Base-by-base conservation (phyloP, 2,329 filamentous ascomycete species). In the Pseudocercospora eumusae region DNA sequence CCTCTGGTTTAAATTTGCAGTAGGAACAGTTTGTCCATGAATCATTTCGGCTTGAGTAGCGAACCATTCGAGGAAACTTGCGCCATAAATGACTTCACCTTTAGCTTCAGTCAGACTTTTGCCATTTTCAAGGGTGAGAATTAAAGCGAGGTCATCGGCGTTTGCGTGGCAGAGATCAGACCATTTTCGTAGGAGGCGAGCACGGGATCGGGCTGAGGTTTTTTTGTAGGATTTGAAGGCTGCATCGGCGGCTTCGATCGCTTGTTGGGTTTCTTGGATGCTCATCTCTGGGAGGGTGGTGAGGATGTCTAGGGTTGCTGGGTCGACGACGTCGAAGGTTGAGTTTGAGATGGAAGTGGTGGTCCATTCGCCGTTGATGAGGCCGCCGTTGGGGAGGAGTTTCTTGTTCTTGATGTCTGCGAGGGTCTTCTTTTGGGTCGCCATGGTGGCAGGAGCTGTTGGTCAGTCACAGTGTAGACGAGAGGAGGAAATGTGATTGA, bases 331-430 rank as follows among this genome's bases (percentile, higher is more conserved):
- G 45, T 69, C 63, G 64, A 73, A 73, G n/a, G 65, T 71, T 18
- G 64, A 63, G 31, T 61, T 55, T 10, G 61, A 60, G 6, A 91
- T 96, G 31, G 58, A 27, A 3, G 66, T 60, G 18, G 33, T 49
- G 44, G 68, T 64, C 70, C 69, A 71, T 60, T 68, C 57, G 42
- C 66, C 67, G 54, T 71, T 68, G 59, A 73, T 66, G 60, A 68
- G 61, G 50, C 65, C 63, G 59, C 64, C 63, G 1, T 58, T 58
- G 18, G 44, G 56, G 25, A 70, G 56, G 7, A 71, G 68, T 13
- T 62, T 58, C 42, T 67, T 65, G 59, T 67, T 66, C 55, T 64
- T 65, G 21, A 67, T 23, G 42, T 66, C 60, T 31, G 42, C 31
- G 47, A 66, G 62, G 27, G 59, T 62, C 49, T 63, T 64, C 33